Conservation (phyloP, 148 eudicot species). For the Suaeda aralocaspica region DNA sequence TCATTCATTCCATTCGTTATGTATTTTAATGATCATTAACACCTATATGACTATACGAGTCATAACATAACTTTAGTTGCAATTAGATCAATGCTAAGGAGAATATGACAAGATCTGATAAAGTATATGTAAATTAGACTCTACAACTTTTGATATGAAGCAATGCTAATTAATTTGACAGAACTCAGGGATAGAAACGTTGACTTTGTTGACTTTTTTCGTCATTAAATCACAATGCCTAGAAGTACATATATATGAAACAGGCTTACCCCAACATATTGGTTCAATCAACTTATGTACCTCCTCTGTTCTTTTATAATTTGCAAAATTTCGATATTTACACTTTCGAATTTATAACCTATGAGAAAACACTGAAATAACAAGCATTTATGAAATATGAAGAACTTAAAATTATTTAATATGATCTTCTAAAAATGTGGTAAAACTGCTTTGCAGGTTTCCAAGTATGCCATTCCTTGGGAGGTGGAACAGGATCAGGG, state of each 20-base stretch:
- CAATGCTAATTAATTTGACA: background rate
- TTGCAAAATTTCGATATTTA: no score
- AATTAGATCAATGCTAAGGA: background rate
- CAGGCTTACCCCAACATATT: no score
- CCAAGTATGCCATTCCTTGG: conserved; percentile 55
- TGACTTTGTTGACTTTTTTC: background rate
- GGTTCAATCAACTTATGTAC: no score
- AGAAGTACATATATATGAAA: no score
- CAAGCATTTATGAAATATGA: no score
- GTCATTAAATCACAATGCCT: background rate
- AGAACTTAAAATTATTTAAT: background rate
- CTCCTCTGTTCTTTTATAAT: no score
- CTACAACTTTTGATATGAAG: background rate
- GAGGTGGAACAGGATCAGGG: conserved; percentile 61
- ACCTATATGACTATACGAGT: background rate
- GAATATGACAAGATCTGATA: background rate
- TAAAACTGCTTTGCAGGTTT: conserved; percentile 31
- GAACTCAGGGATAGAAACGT: background rate
- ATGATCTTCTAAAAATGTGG: background rate
- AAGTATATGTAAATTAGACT: background rate
- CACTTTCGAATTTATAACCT: no score
- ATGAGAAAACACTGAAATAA: no score
- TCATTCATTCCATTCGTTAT: background rate
- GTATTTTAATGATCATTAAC: background rate
- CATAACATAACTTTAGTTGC: background rate